These are phyloP conservation scores for Kalmusia sp. DNA, from an alignment of 2,329 filamentous ascomycete species.

Conservation along the genomic window DNA sequence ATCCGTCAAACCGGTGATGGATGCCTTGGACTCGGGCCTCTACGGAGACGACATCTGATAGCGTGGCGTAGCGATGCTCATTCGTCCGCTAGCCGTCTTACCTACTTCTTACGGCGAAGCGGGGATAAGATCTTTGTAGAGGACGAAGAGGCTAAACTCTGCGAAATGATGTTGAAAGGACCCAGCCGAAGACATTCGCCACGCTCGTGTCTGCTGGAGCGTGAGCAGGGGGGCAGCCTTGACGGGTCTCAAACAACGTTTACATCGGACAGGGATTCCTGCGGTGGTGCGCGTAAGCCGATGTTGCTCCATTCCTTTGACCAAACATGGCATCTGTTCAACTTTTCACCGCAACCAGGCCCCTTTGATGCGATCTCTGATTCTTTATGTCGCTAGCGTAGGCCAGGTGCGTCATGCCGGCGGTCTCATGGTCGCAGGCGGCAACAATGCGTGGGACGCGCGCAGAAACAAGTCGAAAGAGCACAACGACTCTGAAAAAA, in stretches of 20 bases:
- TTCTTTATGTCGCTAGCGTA: constrained; percentile 3
- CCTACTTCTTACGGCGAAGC: constrained; percentile 21
- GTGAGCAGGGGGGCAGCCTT: constrained; percentile 22
- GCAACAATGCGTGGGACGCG: constrained; percentile 5
- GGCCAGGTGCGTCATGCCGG: neutral
- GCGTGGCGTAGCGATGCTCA: constrained; percentile 14
- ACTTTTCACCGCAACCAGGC: constrained; percentile 17
- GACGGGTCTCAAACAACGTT: constrained; percentile 24
- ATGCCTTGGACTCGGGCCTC: constrained; percentile 33
- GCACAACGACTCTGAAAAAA: constrained; percentile 7
- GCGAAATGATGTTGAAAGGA: constrained; percentile 7
- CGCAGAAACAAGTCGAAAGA: constrained; percentile 10
- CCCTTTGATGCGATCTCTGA: too few relatives aligned
- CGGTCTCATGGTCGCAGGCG: constrained; percentile 1
- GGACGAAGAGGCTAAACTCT: constrained; percentile 35
- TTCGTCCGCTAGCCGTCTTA: constrained; percentile 19
- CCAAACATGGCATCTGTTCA: constrained; percentile 12
- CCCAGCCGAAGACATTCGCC: constrained; percentile 19
- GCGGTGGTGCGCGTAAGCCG: constrained; percentile 20
- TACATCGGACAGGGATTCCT: constrained; percentile 13
- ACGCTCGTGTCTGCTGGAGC: constrained; percentile 17
- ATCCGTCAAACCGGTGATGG: constrained; percentile 33
- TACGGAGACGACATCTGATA: constrained; percentile 16
- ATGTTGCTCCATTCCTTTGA: constrained; percentile 16
- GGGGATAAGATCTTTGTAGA: constrained; percentile 2